Evolutionary conservation across 169 alveolate species (phyloP).

Genomic region (Plasmodium inui): DNA sequence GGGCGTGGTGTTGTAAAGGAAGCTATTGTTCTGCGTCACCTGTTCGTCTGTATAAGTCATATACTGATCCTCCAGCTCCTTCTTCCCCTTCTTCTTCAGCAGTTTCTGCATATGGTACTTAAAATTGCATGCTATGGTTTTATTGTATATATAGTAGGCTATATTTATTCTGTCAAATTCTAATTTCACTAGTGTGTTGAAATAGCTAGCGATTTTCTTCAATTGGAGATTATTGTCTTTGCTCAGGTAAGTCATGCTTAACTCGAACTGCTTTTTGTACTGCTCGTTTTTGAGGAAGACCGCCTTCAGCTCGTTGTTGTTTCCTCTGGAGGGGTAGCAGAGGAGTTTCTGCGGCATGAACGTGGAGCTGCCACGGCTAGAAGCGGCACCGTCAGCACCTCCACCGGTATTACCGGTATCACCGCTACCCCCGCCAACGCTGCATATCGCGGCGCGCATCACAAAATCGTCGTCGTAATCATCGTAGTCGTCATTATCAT

Average conservation of each 20-base stretch:
- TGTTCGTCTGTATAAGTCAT: constrained; percentile 2
- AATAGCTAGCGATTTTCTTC: constrained; percentile 16
- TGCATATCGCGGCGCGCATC: constrained; percentile 9
- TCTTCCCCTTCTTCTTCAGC: neutral
- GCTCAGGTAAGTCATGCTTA: neutral
- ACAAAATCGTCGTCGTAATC: neutral
- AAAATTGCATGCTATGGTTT: constrained; percentile 33
- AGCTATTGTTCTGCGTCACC: neutral
- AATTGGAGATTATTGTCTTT: neutral
- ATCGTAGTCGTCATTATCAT: neutral
- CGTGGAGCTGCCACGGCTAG: neutral
- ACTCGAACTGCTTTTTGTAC: constrained; percentile 9
- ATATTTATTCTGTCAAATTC: constrained; percentile 28
- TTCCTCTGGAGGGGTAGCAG: constrained; percentile 27
- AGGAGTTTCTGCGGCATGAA: constrained; percentile 17
- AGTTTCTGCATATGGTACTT: neutral
- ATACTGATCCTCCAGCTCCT: neutral
- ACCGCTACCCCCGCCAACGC: neutral
- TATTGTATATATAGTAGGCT: constrained; percentile 22
- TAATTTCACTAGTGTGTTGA: neutral
- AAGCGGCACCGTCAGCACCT: too few relatives aligned
- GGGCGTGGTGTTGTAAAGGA: neutral
- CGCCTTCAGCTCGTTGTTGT: constrained; percentile 5
- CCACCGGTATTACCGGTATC: too few relatives aligned
- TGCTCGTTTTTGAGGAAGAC: constrained; percentile 25